Evolutionary conservation across 2,329 filamentous ascomycete species (phyloP), one percentile per base, ranked within the genome.

Genomic region (Thermochaetoides dissita): DNA sequence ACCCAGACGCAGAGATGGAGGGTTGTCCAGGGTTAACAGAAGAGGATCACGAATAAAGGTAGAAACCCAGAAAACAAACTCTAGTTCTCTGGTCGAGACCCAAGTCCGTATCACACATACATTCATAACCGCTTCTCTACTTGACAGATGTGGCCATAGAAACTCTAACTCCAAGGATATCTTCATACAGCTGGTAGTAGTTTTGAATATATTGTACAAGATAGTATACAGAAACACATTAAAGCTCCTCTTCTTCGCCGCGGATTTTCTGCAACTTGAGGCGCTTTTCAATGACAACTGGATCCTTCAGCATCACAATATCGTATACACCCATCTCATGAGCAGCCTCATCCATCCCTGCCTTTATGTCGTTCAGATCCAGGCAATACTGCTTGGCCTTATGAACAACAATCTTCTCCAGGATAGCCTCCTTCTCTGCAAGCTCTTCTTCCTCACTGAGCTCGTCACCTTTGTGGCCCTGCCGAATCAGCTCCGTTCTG

Each of bases 21-120:
- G 88, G 84, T 0, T 98, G 91, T 67, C 89, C 91, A 0, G 91
- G 91, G 1, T 43, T 80, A 32, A 83, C 78, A 0, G 91, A 95
- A 61, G 87, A 94, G 55, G 88, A 95, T 53, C 76, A 81, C 47
- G 75, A 80, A 52, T 73, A 53, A 11, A n/a, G 9, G n/a, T 9
- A 33, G 31, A 9, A 33, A n/a, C 8, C 3, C 31, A 33, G 5
- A 24, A 24, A 24, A 24, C 5, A 24, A 24, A 24, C 3, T 5
- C 3, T 5, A 24, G 5, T 24, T 24, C 17, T 24, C 17, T 24
- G 3, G 17, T 5, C 5, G 3, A 24, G 17, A 24, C 17, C 17
- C 17, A 24, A 24, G 17, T 24, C 17, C 17, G 5, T 24, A 24
- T 24, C 17, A 24, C 17, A 24, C 5, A 5, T 24, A 24, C 17